phyloP scores from a whole-genome alignment of 305 asterid species.

The Fraxinus nigra region DNA sequence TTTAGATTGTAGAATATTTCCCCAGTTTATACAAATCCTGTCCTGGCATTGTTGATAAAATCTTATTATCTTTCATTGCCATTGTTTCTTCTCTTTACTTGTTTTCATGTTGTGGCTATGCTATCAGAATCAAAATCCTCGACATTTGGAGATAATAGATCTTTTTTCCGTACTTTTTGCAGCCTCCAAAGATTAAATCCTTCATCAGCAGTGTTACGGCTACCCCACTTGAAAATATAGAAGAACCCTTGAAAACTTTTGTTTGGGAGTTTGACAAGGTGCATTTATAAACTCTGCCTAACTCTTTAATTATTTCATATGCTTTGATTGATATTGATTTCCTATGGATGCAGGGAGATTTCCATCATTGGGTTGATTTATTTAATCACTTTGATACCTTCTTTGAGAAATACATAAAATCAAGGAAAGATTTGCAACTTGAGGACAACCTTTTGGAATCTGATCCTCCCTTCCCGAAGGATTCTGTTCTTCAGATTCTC shows the following conservation, averaged over 20 bases:
- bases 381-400: conserved; percentile 90
- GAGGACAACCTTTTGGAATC: conserved; percentile 66
- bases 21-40: not conserved
- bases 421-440: conserved; percentile 97
- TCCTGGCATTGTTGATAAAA: not conserved
- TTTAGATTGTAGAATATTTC: not conserved
- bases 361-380: conserved; percentile 98
- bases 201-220: conserved; percentile 69
- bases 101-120: not conserved
- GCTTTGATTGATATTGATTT: conserved; percentile 28
- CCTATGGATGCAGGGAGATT: conserved; percentile 81
- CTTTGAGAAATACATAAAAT: conserved; percentile 83
- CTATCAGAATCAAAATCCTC: not conserved
- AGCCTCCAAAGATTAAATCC: conserved; percentile 87
- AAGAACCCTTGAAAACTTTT: conserved; percentile 71
- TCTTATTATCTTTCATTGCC: not conserved
- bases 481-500: conserved; percentile 86
- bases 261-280: conserved; percentile 99
- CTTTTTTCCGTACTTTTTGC: conserved; percentile 31
- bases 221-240: conserved; percentile 81
- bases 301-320: conserved; percentile 10
- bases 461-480: conserved; percentile 82
- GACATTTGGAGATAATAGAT: conserved; percentile 19
- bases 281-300: conserved; percentile 21
- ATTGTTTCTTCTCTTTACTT: not conserved